Base-by-base conservation (phyloP, 2,329 filamentous ascomycete genomes). In the Trichophyton benhamiae region DNA sequence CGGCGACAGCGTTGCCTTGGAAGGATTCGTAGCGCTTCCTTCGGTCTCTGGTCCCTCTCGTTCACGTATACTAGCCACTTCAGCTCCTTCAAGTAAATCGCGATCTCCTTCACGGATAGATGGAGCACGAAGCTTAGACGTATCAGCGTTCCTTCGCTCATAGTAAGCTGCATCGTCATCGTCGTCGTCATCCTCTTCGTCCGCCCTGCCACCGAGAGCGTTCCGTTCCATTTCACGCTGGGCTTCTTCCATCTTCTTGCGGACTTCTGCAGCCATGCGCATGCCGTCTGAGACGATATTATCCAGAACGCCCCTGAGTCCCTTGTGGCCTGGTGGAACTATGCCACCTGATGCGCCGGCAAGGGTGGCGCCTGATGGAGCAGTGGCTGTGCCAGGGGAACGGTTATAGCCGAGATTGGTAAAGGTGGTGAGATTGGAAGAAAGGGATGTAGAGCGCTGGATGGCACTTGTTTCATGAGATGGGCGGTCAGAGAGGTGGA, bases 271-370 rank as follows among this genome's bases (percentile, higher is more conserved):
- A 0, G 94, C 94, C 62, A 97, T 92, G 38, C 92, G 87, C 86
- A 97, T 96, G 48, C 94, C 94, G 71, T 99, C 94, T 1, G 88
- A 95, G 65, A 97, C 94, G 68, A 99, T 97, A 68, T 95, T 96
- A 76, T 99, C 94, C 44, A 99, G 79, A 63, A 99, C 94, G 20
- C 94, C 94, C 48, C 94, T 83, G 1, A 99, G 81, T 22, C 94
- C 90, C 66, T 91, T 87, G 17, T 89, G 86, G 8, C 82, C 81
- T 0, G 83, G 80, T 53, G 80, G 84, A 38, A 83, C 79, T 69
- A 86, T 80, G 64, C 86, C 82, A 44, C 82, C 80, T 0, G 80
- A 78, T n/a, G 76, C 78, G 5, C 79, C 78, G 2, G 76, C 76
- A 67, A 78, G 68, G 61, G 79, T 66, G 22, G 75, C 70, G 2